These are phyloP conservation scores for Cornus controversa DNA, from an alignment of 148 eudicot species.

Conservation along the genomic window DNA sequence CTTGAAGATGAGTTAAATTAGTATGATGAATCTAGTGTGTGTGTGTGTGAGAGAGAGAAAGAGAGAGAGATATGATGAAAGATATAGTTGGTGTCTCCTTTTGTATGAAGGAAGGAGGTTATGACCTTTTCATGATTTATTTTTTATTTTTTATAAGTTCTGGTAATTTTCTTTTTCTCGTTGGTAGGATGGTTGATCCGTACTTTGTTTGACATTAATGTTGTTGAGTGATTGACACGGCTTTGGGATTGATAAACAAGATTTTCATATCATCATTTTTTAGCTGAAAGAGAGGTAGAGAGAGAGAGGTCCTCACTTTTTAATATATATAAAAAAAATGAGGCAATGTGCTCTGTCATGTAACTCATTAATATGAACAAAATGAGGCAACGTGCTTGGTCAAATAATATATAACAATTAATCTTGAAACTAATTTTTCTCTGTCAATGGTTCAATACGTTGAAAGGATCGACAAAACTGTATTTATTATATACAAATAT, in stretches of 20 bases:
- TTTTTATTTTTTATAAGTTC: too few relatives aligned
- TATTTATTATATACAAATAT: too few relatives aligned
- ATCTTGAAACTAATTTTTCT: too few relatives aligned
- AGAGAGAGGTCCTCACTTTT: neutral
- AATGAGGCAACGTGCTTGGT: neutral
- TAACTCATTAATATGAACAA: neutral
- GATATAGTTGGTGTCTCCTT: neutral
- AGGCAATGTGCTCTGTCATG: neutral
- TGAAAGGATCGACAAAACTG: too few relatives aligned
- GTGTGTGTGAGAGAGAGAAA: too few relatives aligned
- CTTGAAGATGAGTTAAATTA: too few relatives aligned
- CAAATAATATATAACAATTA: neutral
- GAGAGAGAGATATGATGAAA: neutral
- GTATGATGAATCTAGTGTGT: too few relatives aligned
- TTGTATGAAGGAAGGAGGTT: neutral
- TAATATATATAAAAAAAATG: too few relatives aligned
- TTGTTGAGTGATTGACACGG: constrained; percentile 9
- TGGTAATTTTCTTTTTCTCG: neutral
- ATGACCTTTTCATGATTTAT: too few relatives aligned
- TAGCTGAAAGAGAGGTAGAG: neutral
- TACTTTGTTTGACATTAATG: neutral
- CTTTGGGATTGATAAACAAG: neutral
- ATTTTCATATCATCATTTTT: neutral
- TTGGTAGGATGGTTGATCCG: neutral
- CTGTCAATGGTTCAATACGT: too few relatives aligned